Percentiles rank a stretch among this genome's conserved stretches.
Conservation (phyloP, 768 basidiomycete genomes). For the Lactarius hengduanensis region DNA sequence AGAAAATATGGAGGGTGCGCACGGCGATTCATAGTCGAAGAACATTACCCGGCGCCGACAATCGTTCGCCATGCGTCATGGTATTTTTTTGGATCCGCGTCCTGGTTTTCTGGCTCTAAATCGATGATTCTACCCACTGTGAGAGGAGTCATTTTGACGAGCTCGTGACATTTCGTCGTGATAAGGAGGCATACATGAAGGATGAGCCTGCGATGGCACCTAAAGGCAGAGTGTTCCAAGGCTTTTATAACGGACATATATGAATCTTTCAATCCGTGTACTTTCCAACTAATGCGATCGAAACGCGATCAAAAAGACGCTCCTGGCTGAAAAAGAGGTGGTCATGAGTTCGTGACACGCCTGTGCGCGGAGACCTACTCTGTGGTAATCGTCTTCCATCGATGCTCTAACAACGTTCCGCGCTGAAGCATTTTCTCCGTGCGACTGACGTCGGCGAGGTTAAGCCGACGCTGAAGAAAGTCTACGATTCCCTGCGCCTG, state of each 20-base stretch:
- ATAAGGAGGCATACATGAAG: slow-evolving; percentile 57
- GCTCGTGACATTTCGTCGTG: not conserved
- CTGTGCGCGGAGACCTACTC: slow-evolving; percentile 46
- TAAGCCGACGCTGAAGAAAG: slow-evolving; percentile 80
- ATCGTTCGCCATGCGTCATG: slow-evolving; percentile 95
- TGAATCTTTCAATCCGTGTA: slow-evolving; percentile 96
- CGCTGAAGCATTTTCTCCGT: slow-evolving; percentile 54
- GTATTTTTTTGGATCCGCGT: slow-evolving; percentile 79
- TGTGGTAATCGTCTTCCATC: slow-evolving; percentile 83
- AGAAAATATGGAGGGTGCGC: slow-evolving; percentile 22
- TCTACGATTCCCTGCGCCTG: slow-evolving; percentile 89
- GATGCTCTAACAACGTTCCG: slow-evolving; percentile 62
- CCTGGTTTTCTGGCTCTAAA: slow-evolving; percentile 78
- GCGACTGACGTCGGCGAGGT: slow-evolving; percentile 58
- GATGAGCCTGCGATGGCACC: slow-evolving; percentile 79
- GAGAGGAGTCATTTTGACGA: not conserved
- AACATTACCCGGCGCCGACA: slow-evolving; percentile 78
- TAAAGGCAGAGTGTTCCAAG: slow-evolving; percentile 94
- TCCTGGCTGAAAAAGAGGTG: slow-evolving; percentile 65
- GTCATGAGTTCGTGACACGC: not conserved
- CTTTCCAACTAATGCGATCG: slow-evolving; percentile 92
- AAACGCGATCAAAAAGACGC: slow-evolving; percentile 83
- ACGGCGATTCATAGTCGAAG: slow-evolving; percentile 1
- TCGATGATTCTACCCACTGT: slow-evolving; percentile 97
- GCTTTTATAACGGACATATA: slow-evolving; percentile 99